These are phyloP conservation scores for Dactylonectria estremocensis DNA, from an alignment of 2,329 filamentous ascomycete species.

Conservation along the genomic window DNA sequence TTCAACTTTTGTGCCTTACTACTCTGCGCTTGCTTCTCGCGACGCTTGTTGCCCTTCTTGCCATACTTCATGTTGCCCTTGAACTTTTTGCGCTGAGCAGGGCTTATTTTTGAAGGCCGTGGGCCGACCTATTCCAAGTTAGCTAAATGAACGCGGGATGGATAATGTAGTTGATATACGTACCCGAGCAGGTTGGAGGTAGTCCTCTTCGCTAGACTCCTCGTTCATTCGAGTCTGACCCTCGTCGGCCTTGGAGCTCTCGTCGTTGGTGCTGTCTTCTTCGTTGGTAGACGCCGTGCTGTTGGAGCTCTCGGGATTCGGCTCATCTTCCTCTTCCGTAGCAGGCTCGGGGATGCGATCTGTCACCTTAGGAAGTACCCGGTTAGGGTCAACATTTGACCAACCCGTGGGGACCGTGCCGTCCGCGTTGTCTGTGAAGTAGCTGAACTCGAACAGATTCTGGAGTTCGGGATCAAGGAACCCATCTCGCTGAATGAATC, in stretches of 20 bases:
- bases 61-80: conserved; percentile 63
- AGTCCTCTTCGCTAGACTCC: conserved; percentile 72
- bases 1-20: conserved; percentile 57
- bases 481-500: conserved; percentile 66
- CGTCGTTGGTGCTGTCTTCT: conserved; percentile 69
- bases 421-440: conserved; percentile 67
- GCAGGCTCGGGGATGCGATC: conserved; percentile 62
- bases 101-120: conserved; percentile 45
- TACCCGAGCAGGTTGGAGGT: conserved; percentile 46
- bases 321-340: conserved; percentile 62
- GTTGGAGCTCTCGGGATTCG: conserved; percentile 64
- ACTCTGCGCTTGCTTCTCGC: conserved; percentile 59
- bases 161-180: conserved; percentile 15
- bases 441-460: conserved; percentile 84
- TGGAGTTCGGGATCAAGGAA: conserved; percentile 76
- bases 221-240: conserved; percentile 70
- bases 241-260: conserved; percentile 53
- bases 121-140: conserved; percentile 31
- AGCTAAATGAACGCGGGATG: neutral
- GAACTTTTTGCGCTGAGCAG: conserved; percentile 63
- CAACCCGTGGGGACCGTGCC: conserved; percentile 80
- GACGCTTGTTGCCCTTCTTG: conserved; percentile 65
- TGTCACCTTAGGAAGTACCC: conserved; percentile 68
- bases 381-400: conserved; percentile 72
- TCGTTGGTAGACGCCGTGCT: conserved; percentile 66